phyloP scores from a whole-genome alignment of 441 rosid species.

The Codiaeum variegatum region DNA sequence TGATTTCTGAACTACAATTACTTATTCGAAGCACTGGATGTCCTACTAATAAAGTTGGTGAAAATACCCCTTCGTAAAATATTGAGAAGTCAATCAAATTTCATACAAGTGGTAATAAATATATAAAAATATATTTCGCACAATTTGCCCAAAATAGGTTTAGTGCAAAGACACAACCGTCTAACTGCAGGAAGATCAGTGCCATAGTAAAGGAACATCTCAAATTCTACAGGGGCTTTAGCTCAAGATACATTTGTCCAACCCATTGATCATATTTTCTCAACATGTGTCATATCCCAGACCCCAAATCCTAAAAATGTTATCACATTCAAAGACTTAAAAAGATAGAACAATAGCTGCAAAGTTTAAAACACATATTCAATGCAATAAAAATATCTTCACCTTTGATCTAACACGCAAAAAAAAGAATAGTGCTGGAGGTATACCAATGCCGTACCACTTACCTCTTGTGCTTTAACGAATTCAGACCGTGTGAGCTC shows the following conservation, averaged over 20 bases:
- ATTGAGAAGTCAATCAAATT: background rate
- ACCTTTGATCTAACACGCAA: background rate
- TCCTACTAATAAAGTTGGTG: background rate
- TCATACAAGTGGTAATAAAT: background rate
- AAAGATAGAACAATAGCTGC: conserved; percentile 9
- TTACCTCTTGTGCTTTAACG: conserved; percentile 86
- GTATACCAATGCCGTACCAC: conserved; percentile 9
- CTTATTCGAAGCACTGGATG: background rate
- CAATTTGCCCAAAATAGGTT: background rate
- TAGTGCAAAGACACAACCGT: background rate
- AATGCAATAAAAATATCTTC: background rate
- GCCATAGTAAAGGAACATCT: background rate
- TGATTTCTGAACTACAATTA: background rate
- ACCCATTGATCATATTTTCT: background rate
- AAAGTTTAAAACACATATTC: background rate
- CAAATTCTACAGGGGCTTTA: background rate
- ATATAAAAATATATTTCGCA: background rate
- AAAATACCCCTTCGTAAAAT: background rate
- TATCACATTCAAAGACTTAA: background rate
- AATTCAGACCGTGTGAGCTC: conserved; percentile 95
- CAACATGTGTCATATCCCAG: background rate
- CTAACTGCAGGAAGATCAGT: conserved; percentile 9
- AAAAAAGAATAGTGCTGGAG: conserved; percentile 5
- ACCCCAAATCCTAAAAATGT: background rate
- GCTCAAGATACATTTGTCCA: background rate